Evolutionary conservation across 78 protist genomes (phyloP), one percentile per base, ranked within the genome.

Genomic region (Neovahlkampfia damariscottae): DNA sequence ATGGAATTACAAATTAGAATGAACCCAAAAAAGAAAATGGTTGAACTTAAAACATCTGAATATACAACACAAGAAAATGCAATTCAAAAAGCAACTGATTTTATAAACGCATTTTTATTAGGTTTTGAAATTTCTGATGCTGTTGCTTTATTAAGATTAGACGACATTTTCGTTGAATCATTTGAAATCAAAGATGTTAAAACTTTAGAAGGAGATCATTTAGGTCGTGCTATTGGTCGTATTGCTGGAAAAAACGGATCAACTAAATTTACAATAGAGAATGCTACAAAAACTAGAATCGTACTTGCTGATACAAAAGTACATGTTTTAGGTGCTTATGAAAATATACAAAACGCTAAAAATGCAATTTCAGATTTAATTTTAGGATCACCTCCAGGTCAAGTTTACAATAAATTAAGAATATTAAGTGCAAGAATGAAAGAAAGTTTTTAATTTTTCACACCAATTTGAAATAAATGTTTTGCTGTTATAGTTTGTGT

Each of bases 141-240:
- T 2, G 62, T 95, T 32, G 99, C 99, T 27, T 37, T 98, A 66
- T 71, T 96, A 38, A 84, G 99, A 9, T 39, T 98, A 73, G 99
- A 98, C 40, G 98, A 98, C 38, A 83, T 98, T 38, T 95, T 82
- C 82, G 34, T 98, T 38, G 99, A 98, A 29, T 68, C 94, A 2
- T 98, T 98, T 67, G 93, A 93, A 62, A 86, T 98, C 30, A 84
- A 70, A 34, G 98, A 97, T 74, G 96, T 94, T 40, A 89, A 91
- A 79, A 38, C 78, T 2, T 84, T 97, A 2, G 80, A 90, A 7
- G 99, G 99, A 4, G 99, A 94, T 30, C 89, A 96, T 59, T 80
- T 95, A 6, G 38, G 92, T 2, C 91, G 99, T 8, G 97, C 98
- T 10, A 93, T 97, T 58, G 99, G 99, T 31, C 94, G 99, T 40